These are phyloP conservation scores for Dendrobium chrysotoxum DNA, from an alignment of 106 monocot genomes.

Conservation along the genomic window DNA sequence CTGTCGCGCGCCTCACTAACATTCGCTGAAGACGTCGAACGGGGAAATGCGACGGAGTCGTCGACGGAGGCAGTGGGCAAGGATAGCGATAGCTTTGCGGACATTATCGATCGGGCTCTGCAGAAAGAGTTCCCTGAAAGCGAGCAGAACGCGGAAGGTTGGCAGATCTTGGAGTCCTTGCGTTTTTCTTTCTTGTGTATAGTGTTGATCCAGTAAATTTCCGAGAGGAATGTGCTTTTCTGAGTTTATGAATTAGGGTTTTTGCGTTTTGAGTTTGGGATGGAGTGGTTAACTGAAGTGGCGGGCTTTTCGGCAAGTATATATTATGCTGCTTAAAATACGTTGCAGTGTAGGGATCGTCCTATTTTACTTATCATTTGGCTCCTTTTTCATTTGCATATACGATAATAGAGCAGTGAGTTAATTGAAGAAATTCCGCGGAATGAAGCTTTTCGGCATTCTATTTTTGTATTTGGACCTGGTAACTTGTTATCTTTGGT, in stretches of 20 bases:
- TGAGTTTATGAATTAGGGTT: not conserved
- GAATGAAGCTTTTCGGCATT: not conserved
- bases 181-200: not conserved
- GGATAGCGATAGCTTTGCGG: constrained; percentile 75
- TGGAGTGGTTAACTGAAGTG: not conserved
- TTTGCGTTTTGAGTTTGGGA: not conserved
- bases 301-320: not conserved
- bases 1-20: not conserved
- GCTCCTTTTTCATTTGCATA: not conserved
- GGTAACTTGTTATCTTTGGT: not conserved
- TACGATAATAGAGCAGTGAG: not conserved
- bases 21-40: not conserved
- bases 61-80: constrained; percentile 18
- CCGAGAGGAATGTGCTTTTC: not conserved
- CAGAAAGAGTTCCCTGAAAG: constrained; percentile 98
- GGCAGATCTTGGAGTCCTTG: constrained; percentile 10
- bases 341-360: not conserved
- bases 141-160: constrained; percentile 82
- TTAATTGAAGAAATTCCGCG: not conserved
- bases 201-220: not conserved
- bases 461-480: not conserved
- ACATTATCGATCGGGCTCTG: constrained; percentile 93
- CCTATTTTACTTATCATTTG: not conserved
- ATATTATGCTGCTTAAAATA: not conserved
- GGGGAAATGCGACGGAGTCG: constrained; percentile 21